phyloP scores from a whole-genome alignment of 2,329 filamentous ascomycete species.

The Diaporthe batatas region DNA sequence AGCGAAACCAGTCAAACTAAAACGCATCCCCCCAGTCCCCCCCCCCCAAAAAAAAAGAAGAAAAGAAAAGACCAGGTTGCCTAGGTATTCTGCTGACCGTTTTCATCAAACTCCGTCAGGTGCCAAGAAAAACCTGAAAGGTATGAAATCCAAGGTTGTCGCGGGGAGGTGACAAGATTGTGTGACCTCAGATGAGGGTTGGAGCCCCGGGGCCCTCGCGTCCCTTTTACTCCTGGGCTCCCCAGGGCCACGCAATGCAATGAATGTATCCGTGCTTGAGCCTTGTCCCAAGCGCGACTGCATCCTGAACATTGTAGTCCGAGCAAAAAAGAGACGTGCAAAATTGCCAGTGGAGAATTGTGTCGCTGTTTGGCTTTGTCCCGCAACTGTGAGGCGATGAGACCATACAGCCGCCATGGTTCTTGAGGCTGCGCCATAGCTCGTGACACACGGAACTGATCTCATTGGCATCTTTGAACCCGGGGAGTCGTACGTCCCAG shows the following conservation, averaged over 20 bases:
- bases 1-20: no score
- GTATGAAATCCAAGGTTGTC: background rate
- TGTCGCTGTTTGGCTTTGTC: accelerated
- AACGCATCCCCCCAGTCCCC: no score
- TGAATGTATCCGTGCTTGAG: no score
- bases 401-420: background rate
- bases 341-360: background rate
- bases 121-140: background rate
- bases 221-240: no score
- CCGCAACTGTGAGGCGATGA: background rate
- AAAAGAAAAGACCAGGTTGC: no score
- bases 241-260: no score
- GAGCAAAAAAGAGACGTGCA: background rate
- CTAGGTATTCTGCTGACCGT: background rate
- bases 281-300: no score
- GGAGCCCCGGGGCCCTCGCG: no score
- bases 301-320: accelerated
- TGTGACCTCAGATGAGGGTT: background rate
- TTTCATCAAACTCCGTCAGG: background rate
- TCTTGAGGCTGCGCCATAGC: background rate
- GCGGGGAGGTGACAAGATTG: background rate
- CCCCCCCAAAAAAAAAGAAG: no score
- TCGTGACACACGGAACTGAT: background rate
- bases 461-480: background rate
- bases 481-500: background rate